phyloP scores from a whole-genome alignment of 73 alveolate species.

The Paramecium sexaurelia region DNA sequence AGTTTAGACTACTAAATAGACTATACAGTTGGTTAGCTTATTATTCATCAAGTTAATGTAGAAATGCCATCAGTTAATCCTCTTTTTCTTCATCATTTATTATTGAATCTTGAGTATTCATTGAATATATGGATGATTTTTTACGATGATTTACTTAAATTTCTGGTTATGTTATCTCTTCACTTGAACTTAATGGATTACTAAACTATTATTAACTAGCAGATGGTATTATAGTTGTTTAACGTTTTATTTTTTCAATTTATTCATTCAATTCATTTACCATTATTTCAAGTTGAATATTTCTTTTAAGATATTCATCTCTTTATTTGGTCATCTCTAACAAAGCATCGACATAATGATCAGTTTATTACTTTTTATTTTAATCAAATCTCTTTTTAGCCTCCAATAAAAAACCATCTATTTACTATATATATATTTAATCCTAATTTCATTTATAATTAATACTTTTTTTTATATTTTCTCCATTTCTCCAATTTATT shows the following conservation, averaged over 20 bases:
- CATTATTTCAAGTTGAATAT: neutral
- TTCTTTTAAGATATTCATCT: neutral
- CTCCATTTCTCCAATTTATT: conserved; percentile 56
- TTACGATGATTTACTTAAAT: neutral
- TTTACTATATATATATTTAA: neutral
- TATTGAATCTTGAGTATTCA: conserved; percentile 37
- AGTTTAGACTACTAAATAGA: neutral
- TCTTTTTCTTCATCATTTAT: neutral
- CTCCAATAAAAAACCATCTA: conserved; percentile 10
- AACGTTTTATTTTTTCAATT: conserved; percentile 29
- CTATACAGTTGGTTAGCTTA: conserved; percentile 19
- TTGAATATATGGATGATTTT: neutral
- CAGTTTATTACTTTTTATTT: neutral
- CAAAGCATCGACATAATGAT: conserved; percentile 46
- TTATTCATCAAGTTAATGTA: conserved; percentile 47
- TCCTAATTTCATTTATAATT: neutral
- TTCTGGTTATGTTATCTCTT: neutral
- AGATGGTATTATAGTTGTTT: conserved; percentile 1
- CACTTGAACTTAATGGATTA: neutral
- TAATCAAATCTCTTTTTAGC: conserved; percentile 17
- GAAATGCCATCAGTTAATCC: neutral
- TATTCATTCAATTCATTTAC: neutral
- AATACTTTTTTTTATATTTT: conserved; percentile 34
- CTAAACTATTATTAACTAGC: conserved; percentile 12
- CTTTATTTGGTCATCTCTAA: conserved; percentile 14